Percentiles rank a stretch among this genome's conserved stretches.
Evolutionary conservation across 179 eudicot genomes (phyloP).

Genomic region (Drosera spatulata): DNA sequence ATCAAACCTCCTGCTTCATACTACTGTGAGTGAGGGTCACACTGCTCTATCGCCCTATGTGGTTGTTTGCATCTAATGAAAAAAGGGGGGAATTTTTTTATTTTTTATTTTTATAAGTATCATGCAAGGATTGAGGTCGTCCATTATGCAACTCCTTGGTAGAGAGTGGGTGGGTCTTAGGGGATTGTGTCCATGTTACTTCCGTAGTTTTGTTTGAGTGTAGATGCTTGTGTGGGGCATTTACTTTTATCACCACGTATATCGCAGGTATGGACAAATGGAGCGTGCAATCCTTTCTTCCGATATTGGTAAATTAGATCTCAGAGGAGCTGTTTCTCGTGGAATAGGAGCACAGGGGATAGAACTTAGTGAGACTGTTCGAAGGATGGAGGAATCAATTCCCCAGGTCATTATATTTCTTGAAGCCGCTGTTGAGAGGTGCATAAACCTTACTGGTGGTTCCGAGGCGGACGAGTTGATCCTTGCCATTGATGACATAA

Average conservation of each 20-base stretch:
- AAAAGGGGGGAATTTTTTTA: too few relatives aligned
- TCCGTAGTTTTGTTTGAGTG: too few relatives aligned
- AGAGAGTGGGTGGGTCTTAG: too few relatives aligned
- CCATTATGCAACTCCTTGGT: too few relatives aligned
- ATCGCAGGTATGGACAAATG: conserved; percentile 82
- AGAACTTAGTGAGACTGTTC: conserved; percentile 93
- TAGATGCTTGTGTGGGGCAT: too few relatives aligned
- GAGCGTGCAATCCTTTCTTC: conserved; percentile 79
- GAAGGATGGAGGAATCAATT: conserved; percentile 95
- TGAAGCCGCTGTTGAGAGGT: conserved; percentile 90
- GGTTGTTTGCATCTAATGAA: too few relatives aligned
- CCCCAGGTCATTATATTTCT: conserved; percentile 86
- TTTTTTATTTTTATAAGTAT: too few relatives aligned
- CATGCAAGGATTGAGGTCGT: too few relatives aligned
- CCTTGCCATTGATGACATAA: conserved; percentile 72
- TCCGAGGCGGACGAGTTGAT: conserved; percentile 90
- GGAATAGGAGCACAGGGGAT: conserved; percentile 91
- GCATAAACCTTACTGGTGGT: conserved; percentile 88
- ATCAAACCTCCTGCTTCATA: not conserved
- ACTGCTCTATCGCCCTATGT: too few relatives aligned
- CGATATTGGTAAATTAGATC: conserved; percentile 72
- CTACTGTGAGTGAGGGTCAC: too few relatives aligned
- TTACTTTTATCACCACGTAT: conserved; percentile 2
- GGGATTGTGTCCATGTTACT: too few relatives aligned
- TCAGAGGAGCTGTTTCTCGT: conserved; percentile 85